Conservation (phyloP, 75 land plant species). For the Larix kaempferi region DNA sequence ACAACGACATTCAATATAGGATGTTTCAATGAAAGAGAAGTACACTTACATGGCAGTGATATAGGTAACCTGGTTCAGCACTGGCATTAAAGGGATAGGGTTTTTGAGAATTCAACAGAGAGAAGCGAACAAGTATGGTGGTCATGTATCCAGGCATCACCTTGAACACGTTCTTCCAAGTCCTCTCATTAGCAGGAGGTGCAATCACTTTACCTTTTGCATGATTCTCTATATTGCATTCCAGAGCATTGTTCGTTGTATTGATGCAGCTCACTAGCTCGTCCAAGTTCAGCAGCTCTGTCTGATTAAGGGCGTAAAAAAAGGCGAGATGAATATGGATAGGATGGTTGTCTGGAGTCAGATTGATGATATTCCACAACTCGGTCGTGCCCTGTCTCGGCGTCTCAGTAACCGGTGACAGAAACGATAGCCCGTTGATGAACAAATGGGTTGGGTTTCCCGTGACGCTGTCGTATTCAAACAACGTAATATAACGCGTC, state of each 20-base stretch:
- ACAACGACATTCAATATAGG: no score
- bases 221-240: conserved; percentile 7
- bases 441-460: conserved; percentile 23
- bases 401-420: conserved; percentile 31
- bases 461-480: conserved; percentile 11
- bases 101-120: conserved; percentile 2
- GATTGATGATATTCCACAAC: conserved; percentile 34
- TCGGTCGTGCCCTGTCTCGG: conserved; percentile 29
- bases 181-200: conserved; percentile 16
- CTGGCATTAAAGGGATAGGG: conserved; percentile 33
- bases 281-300: conserved; percentile 8
- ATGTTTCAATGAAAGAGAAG: no score
- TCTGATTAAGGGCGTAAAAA: conserved; percentile 10
- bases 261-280: conserved; percentile 12
- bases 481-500: conserved; percentile 16
- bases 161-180: conserved; percentile 69
- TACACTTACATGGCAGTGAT: conserved; percentile 50
- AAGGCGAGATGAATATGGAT: conserved; percentile 30
- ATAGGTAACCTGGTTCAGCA: conserved; percentile 36
- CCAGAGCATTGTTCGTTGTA: conserved; percentile 8
- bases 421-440: conserved; percentile 18
- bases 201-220: background rate
- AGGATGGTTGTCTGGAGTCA: conserved; percentile 34
- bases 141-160: conserved; percentile 23
- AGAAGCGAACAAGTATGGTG: conserved; percentile 18